Evolutionary conservation across 2,329 filamentous ascomycete species (phyloP).

Genomic region (Fusarium globosum): DNA sequence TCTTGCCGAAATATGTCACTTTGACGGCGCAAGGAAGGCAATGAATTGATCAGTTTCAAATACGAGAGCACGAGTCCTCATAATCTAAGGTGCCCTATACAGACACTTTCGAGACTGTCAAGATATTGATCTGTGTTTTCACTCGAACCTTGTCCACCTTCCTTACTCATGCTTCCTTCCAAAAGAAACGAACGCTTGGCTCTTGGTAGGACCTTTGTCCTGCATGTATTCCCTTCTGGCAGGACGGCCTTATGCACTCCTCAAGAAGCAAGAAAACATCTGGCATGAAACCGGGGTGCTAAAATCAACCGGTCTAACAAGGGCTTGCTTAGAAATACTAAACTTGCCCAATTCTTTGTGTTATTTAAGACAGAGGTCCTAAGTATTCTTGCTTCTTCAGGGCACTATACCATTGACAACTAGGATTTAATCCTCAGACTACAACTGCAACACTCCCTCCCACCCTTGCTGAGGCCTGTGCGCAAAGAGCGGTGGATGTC

Average conservation of each 20-base stretch:
- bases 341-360: not conserved
- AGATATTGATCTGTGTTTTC: not conserved
- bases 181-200: not conserved
- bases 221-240: not conserved
- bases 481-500: constrained; percentile 40
- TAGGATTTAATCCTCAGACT: not conserved
- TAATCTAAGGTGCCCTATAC: constrained; percentile 17
- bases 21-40: constrained; percentile 46
- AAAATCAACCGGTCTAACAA: not conserved
- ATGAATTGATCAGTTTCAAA: constrained; percentile 37
- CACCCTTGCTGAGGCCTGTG: constrained; percentile 22
- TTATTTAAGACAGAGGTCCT: not conserved
- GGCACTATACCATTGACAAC: not conserved
- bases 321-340: not conserved
- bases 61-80: constrained; percentile 22
- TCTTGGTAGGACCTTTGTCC: not conserved
- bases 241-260: not conserved
- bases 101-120: constrained; percentile 6
- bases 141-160: not conserved
- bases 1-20: constrained; percentile 41
- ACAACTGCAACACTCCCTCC: not conserved
- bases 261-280: not conserved
- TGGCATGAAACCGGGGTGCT: not conserved
- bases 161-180: not conserved
- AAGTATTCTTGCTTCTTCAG: not conserved